Percentiles rank a stretch among this genome's conserved stretches.
phyloP scores from a whole-genome alignment of 495 filamentous ascomycete genomes.

The Trichoderma gamsii region DNA sequence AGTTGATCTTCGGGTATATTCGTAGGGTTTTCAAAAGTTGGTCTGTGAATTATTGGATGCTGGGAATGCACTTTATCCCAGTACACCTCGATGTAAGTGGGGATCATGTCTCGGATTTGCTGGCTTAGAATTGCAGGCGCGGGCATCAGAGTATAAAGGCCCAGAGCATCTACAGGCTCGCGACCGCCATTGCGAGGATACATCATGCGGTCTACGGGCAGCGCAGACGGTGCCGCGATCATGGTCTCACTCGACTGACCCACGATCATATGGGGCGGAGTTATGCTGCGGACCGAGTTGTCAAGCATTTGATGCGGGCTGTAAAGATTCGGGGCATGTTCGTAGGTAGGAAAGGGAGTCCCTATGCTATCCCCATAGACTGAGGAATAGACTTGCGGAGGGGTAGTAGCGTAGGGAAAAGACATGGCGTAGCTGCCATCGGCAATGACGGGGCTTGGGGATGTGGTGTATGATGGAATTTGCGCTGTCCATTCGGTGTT shows the following conservation, averaged over 20 bases:
- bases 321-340: background rate
- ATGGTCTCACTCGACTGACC: constrained; percentile 36
- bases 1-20: constrained; percentile 20
- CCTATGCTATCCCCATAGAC: constrained; percentile 1
- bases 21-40: constrained; percentile 30
- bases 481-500: background rate
- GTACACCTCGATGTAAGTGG: constrained; percentile 40
- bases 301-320: constrained; percentile 22
- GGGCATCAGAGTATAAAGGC: constrained; percentile 26
- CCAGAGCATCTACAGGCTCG: constrained; percentile 27
- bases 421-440: background rate
- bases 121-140: constrained; percentile 29
- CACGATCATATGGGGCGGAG: constrained; percentile 32
- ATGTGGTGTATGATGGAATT: background rate
- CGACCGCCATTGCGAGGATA: constrained; percentile 25
- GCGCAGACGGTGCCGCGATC: constrained; percentile 28
- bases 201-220: constrained; percentile 23
- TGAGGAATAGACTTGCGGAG: constrained; percentile 7
- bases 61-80: constrained; percentile 38
- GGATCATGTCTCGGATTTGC: constrained; percentile 28
- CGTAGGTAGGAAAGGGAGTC: background rate
- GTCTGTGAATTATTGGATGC: constrained; percentile 40
- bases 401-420: background rate
- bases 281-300: constrained; percentile 36
- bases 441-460: constrained; percentile 3